phyloP scores from a whole-genome alignment of 1,284 basidiomycete species.

The Cutaneotrichosporon sp. region DNA sequence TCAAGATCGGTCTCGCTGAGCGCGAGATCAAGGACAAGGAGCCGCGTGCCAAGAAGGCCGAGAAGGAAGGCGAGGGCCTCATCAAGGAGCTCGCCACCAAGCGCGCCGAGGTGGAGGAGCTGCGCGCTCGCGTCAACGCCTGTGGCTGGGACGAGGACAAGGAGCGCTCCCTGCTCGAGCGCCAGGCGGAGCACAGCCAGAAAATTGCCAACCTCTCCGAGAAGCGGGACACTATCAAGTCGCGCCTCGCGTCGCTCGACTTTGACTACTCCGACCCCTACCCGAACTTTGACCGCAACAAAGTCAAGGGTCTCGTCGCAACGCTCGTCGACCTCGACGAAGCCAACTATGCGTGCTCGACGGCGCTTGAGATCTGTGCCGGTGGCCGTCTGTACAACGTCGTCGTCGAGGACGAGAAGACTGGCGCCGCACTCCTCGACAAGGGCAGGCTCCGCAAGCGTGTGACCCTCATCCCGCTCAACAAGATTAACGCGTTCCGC shows the following conservation, averaged over 20 bases:
- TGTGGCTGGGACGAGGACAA: conserved; percentile 79
- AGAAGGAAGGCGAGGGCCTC: conserved; percentile 75
- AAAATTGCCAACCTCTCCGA: conserved; percentile 66
- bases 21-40: conserved; percentile 80
- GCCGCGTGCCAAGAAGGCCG: conserved; percentile 77
- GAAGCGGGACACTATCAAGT: conserved; percentile 73
- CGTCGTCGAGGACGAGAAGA: conserved; percentile 85
- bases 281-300: conserved; percentile 78
- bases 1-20: conserved; percentile 75
- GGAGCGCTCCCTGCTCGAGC: conserved; percentile 66
- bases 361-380: conserved; percentile 91
- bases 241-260: conserved; percentile 70
- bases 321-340: conserved; percentile 74
- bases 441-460: conserved; percentile 79
- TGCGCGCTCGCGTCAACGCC: conserved; percentile 61
- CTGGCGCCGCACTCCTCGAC: conserved; percentile 83
- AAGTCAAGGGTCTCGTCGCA: conserved; percentile 93
- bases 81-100: conserved; percentile 67
- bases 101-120: conserved; percentile 63
- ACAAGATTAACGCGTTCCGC: conserved; percentile 77
- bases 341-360: conserved; percentile 73
- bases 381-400: conserved; percentile 92
- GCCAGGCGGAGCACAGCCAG: conserved; percentile 62
- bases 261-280: conserved; percentile 81
- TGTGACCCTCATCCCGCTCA: conserved; percentile 91